Conservation (phyloP, 208 protist genomes). For the Leishmania aethiopica region DNA sequence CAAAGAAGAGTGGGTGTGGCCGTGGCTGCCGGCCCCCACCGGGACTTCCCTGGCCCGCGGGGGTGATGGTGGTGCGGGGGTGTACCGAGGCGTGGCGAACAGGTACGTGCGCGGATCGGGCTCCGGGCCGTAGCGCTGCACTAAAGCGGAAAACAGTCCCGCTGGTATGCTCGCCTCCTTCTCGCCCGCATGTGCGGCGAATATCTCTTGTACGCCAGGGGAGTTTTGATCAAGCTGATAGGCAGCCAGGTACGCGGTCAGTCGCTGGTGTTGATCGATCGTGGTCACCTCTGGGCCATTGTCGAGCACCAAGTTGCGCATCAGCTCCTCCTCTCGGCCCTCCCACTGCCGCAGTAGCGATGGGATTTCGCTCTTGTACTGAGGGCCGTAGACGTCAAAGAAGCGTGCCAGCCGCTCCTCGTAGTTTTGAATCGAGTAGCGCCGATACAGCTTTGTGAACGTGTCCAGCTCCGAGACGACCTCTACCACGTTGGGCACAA, state of each 20-base stretch:
- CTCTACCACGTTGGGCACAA: constrained; percentile 63
- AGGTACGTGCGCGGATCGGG: constrained; percentile 77
- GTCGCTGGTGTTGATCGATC: constrained; percentile 51
- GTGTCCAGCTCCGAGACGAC: constrained; percentile 72
- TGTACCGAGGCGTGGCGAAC: constrained; percentile 61
- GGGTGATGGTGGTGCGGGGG: constrained; percentile 8
- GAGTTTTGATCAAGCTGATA: constrained; percentile 43
- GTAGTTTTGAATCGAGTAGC: constrained; percentile 73
- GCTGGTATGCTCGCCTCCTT: constrained; percentile 8
- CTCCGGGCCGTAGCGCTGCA: constrained; percentile 56
- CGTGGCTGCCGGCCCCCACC: not conserved
- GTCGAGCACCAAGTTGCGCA: constrained; percentile 75
- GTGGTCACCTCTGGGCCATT: constrained; percentile 70
- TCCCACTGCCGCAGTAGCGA: constrained; percentile 69
- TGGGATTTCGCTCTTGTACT: constrained; percentile 45
- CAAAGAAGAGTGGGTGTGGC: not conserved
- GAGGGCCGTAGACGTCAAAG: constrained; percentile 69
- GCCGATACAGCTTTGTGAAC: constrained; percentile 78
- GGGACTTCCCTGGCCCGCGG: not conserved
- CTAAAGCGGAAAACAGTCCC: constrained; percentile 49
- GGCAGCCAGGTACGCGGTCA: constrained; percentile 58
- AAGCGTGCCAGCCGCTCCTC: constrained; percentile 51
- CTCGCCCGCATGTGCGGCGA: constrained; percentile 15
- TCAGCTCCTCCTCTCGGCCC: constrained; percentile 74
- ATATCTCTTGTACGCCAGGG: constrained; percentile 29